A percentile compares a stretch with the other conserved stretches of the same genome.
These are phyloP conservation scores for Chaetomium cochliodes DNA, from an alignment of 495 filamentous ascomycete genomes.

Conservation along the genomic window DNA sequence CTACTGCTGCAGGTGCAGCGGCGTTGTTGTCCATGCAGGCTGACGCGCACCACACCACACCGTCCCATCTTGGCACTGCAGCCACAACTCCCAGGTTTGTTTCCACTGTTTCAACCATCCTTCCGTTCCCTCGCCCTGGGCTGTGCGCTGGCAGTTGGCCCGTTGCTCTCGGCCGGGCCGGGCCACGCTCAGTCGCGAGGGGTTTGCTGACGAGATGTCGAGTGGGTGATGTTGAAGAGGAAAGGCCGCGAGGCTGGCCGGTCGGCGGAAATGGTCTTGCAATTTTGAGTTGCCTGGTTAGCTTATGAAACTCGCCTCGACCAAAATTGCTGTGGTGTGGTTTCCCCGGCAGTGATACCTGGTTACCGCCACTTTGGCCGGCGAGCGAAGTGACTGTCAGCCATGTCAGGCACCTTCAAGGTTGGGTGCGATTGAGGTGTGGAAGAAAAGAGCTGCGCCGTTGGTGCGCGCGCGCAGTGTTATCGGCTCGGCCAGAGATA, in stretches of 20 bases:
- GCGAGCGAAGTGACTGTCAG: background rate
- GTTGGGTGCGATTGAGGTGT: background rate
- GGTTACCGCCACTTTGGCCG: no score
- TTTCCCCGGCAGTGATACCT: no score
- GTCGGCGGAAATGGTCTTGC: background rate
- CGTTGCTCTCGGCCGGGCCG: background rate
- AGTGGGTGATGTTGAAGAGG: no score
- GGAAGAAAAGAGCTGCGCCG: background rate
- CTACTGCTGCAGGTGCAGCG: background rate
- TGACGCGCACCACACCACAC: conserved; percentile 1
- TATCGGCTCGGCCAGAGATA: background rate
- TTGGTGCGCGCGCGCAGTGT: background rate
- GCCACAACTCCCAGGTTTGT: background rate
- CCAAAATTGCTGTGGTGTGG: no score
- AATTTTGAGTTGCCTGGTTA: background rate
- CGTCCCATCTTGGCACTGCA: background rate
- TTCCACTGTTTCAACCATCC: background rate
- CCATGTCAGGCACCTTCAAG: background rate
- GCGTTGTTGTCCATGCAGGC: conserved; percentile 12
- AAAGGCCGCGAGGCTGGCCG: no score
- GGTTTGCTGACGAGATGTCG: no score
- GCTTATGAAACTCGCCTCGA: no score
- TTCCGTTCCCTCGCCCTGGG: background rate
- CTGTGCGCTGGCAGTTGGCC: conserved; percentile 4
- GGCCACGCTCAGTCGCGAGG: no score